Base-by-base conservation (phyloP, 1,284 basidiomycete species). In the Malassezia furfur region DNA sequence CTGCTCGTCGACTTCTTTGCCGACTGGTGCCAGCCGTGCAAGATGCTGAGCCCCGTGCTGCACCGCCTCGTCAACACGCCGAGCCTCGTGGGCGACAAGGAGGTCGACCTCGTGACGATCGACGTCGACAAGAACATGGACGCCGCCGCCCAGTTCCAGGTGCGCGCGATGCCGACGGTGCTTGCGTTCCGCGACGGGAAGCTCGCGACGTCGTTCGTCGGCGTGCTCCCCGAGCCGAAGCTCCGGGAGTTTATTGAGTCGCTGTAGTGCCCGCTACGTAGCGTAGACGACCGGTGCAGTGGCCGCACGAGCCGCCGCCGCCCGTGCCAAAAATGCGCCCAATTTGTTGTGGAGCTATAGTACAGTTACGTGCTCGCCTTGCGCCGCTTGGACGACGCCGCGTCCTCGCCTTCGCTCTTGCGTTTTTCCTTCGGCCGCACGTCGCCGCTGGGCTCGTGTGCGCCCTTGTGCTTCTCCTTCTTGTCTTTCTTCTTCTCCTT, bases 21-120 rank as follows among this genome's bases (percentile, higher is more conserved):
- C 0, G 62, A 61, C 17, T 68, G 66, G 66, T 68, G 67, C 35
- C 60, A 62, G 39, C 67, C 67, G 2, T 67, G 67, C 58, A 69
- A 69, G 36, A 57, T 67, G 36, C 67, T 69, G 39, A 65, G 65
- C 3, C 65, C 65, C 1, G 34, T 61, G 0, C 54, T 67, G 8
- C 54, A 60, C 10, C 64, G 64, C 22, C 54, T 66, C 5, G 64
- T 61, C 0, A 47, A 46, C n/a, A 38, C 56, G 7, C 60, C 63
- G 2, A 49, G 52, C 1, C 21, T 63, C 2, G 61, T 65, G 0
- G 59, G 50, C 8, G 62, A 60, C 7, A 62, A 57, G 19, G 11
- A 46, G 5, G 32, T 68, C 14, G 66, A 68, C 40, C 35, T 68
- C 19, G 60, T 66, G 11, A 66, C 62, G 0, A 51, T 68, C 21